Evolutionary conservation across 139 green algal genomes (phyloP).

Genomic region (Choricystis sp.): DNA sequence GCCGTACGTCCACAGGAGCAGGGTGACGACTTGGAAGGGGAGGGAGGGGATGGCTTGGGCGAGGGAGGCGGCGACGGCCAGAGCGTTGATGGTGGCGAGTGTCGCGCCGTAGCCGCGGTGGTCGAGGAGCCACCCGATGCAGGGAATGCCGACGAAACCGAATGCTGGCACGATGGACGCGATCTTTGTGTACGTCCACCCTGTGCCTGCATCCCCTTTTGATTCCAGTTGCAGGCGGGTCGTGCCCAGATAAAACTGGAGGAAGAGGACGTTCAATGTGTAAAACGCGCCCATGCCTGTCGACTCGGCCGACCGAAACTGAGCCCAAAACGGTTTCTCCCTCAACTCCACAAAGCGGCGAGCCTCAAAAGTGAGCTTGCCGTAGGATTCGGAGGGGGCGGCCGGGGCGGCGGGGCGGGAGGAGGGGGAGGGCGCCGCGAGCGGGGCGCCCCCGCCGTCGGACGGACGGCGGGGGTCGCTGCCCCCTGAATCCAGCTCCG

Average conservation of each 20-base stretch:
- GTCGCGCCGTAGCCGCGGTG: conserved; percentile 40
- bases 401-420: not conserved
- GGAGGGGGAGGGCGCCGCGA: no score
- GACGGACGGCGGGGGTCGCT: not conserved
- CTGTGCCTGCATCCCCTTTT: conserved; percentile 19
- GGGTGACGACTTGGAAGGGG: conserved; percentile 24
- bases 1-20: conserved; percentile 24
- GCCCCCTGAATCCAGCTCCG: not conserved
- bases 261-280: conserved; percentile 39
- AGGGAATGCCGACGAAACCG: conserved; percentile 27
- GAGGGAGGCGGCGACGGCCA: conserved; percentile 19
- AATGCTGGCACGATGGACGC: conserved; percentile 39
- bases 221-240: conserved; percentile 30
- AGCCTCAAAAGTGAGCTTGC: conserved; percentile 33
- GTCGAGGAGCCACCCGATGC: conserved; percentile 41
- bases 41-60: conserved; percentile 29
- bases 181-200: conserved; percentile 22
- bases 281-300: conserved; percentile 44
- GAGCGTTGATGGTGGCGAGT: conserved; percentile 29
- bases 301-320: conserved; percentile 31
- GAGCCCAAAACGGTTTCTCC: conserved; percentile 30
- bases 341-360: conserved; percentile 43
- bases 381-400: conserved; percentile 1
- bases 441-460: no score
- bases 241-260: conserved; percentile 37